Evolutionary conservation across 2,329 filamentous ascomycete species (phyloP), one percentile per base, ranked within the genome.

Genomic region (Hypoxylon sp.): DNA sequence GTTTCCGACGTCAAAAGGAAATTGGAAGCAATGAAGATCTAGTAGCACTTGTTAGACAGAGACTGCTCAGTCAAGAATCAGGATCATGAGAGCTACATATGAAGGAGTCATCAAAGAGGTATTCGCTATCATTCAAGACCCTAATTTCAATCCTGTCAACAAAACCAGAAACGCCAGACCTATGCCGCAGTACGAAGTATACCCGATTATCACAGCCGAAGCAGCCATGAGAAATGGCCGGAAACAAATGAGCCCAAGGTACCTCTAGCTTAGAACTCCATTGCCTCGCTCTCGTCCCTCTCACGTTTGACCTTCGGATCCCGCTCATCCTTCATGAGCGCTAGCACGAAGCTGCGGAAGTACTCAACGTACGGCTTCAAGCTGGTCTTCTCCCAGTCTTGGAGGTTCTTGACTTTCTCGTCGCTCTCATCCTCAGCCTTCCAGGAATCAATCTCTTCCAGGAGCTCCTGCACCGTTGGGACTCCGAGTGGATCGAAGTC

Each of bases 301-400:
- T 89, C 87, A 66, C 87, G 77, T 82, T 89, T 89, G 4, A 88
- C 81, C 72, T 79, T 83, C 3, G 80, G 77, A 62, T 84, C 89
- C 69, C 85, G 84, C 78, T 91, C 90, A 66, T 97, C 95, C 79
- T 91, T 95, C 79, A 98, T 86, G 61, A 99, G 80, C 0, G 84
- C 86, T 8, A 89, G 86, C 6, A 98, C 93, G 81, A 98, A 97
- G 0, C 85, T 87, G 73, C 92, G 88, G 81, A 99, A 98, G 73
- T 91, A 91, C 64, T 98, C 95, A 37, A 98, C 90, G 78, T 97
- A 98, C 7, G 94, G 94, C 83, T 92, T 97, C 77, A 99, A 81
- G 72, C 93, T 94, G 25, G 96, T 99, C 88, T 98, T 99, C 82
- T 99, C 95, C 90, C 95, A 98, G 78, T 99, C 96, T 73, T 91